Conservation (phyloP, 2,329 filamentous ascomycete genomes). For the Fonsecaea monophora region DNA sequence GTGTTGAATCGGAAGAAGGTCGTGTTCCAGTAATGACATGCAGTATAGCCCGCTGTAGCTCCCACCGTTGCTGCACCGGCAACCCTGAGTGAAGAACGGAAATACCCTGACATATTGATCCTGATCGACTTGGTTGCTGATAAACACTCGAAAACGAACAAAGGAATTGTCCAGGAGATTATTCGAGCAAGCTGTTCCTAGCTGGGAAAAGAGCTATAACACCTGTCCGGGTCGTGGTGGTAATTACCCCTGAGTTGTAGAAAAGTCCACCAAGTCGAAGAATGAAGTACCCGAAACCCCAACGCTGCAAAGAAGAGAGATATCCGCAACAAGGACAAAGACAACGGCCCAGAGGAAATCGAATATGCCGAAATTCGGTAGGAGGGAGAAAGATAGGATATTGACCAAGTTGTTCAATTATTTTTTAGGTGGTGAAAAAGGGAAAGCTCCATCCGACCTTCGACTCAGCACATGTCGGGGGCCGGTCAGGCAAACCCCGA, state of each 20-base stretch:
- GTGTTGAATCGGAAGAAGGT: slow-evolving; percentile 33
- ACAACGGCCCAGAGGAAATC: slow-evolving; percentile 4
- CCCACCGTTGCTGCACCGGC: slow-evolving; percentile 29
- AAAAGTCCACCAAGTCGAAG: neutral
- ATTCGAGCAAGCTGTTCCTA: neutral
- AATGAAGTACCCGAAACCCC: neutral
- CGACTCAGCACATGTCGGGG: slow-evolving; percentile 12
- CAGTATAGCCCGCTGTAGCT: slow-evolving; percentile 32
- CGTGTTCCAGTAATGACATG: slow-evolving; percentile 33
- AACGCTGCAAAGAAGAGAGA: neutral
- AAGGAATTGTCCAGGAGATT: neutral
- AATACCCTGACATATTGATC: slow-evolving; percentile 29
- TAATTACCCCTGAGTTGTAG: neutral
- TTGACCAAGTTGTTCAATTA: neutral
- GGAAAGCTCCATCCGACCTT: neutral
- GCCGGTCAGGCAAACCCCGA: slow-evolving; percentile 4
- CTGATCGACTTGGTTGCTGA: neutral
- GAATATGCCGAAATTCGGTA: neutral
- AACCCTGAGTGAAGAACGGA: slow-evolving; percentile 29
- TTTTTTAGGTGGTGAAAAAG: slow-evolving; percentile 2
- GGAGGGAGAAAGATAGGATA: neutral
- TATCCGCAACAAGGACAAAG: neutral
- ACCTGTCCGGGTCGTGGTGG: neutral
- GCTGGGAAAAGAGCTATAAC: neutral
- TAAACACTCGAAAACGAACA: neutral